Conservation (phyloP, 352 stramenopile species). For the Pythium scleroteichum region DNA sequence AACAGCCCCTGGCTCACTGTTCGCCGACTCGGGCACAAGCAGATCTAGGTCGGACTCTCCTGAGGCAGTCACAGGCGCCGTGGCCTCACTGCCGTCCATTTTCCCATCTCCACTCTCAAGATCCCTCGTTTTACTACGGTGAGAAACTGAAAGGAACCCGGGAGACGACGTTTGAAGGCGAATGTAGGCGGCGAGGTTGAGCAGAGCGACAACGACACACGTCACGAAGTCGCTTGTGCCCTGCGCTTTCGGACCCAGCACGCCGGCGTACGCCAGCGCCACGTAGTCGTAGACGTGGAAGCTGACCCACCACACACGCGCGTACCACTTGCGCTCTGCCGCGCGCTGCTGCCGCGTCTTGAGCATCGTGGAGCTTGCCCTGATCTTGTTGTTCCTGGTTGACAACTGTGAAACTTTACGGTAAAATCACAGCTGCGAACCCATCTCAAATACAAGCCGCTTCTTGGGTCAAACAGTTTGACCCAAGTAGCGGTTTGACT, state of each 20-base stretch:
- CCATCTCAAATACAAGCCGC: no score
- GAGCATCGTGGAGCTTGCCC: neutral
- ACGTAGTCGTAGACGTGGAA: constrained; percentile 66
- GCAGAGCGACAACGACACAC: constrained; percentile 36
- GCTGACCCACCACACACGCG: constrained; percentile 64
- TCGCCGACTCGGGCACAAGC: constrained; percentile 14
- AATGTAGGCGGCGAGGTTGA: constrained; percentile 48
- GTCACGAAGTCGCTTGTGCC: constrained; percentile 45
- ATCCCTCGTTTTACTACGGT: constrained; percentile 2
- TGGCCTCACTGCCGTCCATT: neutral
- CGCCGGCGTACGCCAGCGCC: constrained; percentile 38
- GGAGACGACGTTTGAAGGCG: constrained; percentile 63
- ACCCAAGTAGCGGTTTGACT: no score
- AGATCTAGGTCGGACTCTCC: constrained; percentile 24
- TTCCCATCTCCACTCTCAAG: constrained; percentile 23
- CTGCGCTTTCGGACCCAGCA: constrained; percentile 34
- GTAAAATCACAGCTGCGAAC: no score
- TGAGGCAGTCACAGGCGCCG: constrained; percentile 2
- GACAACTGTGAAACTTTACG: no score
- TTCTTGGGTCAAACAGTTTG: no score
- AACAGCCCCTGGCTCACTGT: neutral
- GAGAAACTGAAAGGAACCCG: constrained; percentile 39
- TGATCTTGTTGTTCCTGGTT: no score
- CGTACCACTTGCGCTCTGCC: constrained; percentile 61
- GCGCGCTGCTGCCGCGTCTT: constrained; percentile 31